These are phyloP conservation scores for Colletotrichum tofieldiae DNA, from an alignment of 2,329 filamentous ascomycete species.

Conservation along the genomic window DNA sequence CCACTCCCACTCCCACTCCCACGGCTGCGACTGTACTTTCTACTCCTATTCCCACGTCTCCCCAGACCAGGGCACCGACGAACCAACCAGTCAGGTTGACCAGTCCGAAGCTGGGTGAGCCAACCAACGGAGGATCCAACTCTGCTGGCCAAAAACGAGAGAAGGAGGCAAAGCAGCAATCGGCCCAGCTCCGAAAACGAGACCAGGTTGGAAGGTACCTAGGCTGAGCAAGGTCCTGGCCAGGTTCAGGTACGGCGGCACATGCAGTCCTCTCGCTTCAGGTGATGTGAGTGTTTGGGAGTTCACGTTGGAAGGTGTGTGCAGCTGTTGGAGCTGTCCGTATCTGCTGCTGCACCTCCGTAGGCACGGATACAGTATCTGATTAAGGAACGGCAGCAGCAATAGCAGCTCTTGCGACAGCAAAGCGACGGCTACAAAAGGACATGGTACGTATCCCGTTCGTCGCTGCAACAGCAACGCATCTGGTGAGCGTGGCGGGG, in stretches of 20 bases:
- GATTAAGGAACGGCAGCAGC: neutral
- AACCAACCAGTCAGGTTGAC: neutral
- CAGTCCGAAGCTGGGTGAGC: conserved; percentile 4
- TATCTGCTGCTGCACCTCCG: neutral
- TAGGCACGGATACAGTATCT: neutral
- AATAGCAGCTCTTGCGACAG: conserved; percentile 18
- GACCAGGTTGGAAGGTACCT: conserved; percentile 41
- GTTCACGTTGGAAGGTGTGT: conserved; percentile 13
- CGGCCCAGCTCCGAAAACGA: conserved; percentile 12
- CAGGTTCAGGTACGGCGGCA: conserved; percentile 32
- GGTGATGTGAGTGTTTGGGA: conserved; percentile 8
- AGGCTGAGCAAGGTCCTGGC: conserved; percentile 15
- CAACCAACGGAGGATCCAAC: conserved; percentile 8
- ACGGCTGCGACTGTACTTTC: neutral
- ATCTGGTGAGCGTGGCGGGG: conserved; percentile 41
- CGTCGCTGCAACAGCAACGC: conserved; percentile 13
- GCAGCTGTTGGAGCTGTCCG: too few relatives aligned
- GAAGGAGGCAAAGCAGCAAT: conserved; percentile 20
- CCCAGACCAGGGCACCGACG: conserved; percentile 16
- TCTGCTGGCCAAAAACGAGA: neutral
- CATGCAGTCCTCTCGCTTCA: conserved; percentile 34
- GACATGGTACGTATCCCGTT: conserved; percentile 26
- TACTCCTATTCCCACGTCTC: neutral
- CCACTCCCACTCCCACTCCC: neutral
- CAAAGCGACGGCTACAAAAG: conserved; percentile 23